A percentile compares a stretch with the other conserved stretches of the same genome.
Evolutionary conservation across 108 stramenopile species (phyloP).

Genomic region (Aurantiochytrium sp.): DNA sequence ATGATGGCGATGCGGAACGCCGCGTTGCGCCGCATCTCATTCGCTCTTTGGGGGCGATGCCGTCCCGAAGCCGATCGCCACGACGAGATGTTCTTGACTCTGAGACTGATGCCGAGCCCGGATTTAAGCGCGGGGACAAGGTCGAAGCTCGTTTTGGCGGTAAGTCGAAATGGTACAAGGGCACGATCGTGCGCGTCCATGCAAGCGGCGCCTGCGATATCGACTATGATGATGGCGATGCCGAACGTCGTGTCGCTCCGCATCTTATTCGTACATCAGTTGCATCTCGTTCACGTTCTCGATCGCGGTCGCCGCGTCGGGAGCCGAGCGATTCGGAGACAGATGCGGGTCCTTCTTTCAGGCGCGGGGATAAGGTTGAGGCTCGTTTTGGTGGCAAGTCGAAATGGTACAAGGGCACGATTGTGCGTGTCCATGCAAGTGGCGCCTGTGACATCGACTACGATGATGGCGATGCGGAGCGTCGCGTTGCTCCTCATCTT

Average conservation of each 20-base stretch:
- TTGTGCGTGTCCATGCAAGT: not conserved
- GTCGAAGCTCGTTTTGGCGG: slow-evolving; percentile 38
- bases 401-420: not conserved
- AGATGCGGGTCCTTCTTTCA: not conserved
- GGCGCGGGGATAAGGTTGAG: not conserved
- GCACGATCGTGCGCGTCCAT: not conserved
- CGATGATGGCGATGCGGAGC: slow-evolving; percentile 21
- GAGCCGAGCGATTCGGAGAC: not conserved
- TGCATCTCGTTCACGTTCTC: not conserved
- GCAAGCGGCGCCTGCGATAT: not conserved
- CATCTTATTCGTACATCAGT: not conserved
- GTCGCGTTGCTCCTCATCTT: not conserved
- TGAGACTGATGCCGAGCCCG: not conserved
- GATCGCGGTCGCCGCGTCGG: not conserved
- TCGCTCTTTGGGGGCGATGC: not conserved
- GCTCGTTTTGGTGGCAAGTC: not conserved
- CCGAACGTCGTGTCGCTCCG: not conserved
- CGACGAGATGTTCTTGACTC: not conserved
- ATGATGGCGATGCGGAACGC: slow-evolving; percentile 34
- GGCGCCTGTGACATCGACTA: slow-evolving; percentile 16
- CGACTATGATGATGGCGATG: not conserved
- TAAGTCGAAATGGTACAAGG: not conserved
- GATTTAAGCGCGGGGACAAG: slow-evolving; percentile 28
- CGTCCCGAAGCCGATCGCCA: not conserved
- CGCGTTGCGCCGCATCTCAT: not conserved